Evolutionary conservation across 2,329 filamentous ascomycete species (phyloP).

Genomic region (Penicillium hordei): DNA sequence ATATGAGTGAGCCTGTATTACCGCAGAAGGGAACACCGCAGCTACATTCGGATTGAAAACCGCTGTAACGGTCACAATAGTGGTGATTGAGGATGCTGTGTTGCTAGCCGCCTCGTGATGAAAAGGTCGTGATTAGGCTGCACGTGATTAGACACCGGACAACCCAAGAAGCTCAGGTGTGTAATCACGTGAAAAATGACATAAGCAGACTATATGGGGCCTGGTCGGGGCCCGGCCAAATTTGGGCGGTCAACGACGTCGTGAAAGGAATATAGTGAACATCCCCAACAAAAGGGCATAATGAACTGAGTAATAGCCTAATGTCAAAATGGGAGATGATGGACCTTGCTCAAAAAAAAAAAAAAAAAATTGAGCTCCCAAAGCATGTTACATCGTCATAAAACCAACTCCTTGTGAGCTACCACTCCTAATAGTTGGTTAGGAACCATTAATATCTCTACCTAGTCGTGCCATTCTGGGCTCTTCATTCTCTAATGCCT

Average conservation of each 20-base stretch:
- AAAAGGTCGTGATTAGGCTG: slow-evolving; percentile 19
- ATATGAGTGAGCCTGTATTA: slow-evolving; percentile 29
- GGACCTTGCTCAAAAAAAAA: not conserved
- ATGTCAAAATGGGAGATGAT: not conserved
- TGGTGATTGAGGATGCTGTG: slow-evolving; percentile 20
- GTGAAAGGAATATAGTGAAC: not conserved
- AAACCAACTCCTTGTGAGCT: not conserved
- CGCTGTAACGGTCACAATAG: slow-evolving; percentile 32
- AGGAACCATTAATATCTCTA: not conserved
- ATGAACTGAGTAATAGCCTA: too few species aligned
- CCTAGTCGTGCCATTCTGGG: not conserved
- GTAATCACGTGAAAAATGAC: not conserved
- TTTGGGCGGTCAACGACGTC: not conserved
- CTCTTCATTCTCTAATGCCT: not conserved
- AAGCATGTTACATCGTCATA: not conserved
- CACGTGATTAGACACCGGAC: not conserved
- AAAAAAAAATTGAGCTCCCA: not conserved
- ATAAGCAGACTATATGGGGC: not conserved
- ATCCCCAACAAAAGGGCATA: not conserved
- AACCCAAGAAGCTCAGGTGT: not conserved
- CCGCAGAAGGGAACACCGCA: slow-evolving; percentile 28
- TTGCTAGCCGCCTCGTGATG: slow-evolving; percentile 24
- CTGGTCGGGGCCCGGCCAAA: too few species aligned
- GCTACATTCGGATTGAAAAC: slow-evolving; percentile 39
- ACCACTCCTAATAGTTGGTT: not conserved